Conservation (phyloP, 176 grass and related monocot species). For the Miscanthus lutarioriparius region DNA sequence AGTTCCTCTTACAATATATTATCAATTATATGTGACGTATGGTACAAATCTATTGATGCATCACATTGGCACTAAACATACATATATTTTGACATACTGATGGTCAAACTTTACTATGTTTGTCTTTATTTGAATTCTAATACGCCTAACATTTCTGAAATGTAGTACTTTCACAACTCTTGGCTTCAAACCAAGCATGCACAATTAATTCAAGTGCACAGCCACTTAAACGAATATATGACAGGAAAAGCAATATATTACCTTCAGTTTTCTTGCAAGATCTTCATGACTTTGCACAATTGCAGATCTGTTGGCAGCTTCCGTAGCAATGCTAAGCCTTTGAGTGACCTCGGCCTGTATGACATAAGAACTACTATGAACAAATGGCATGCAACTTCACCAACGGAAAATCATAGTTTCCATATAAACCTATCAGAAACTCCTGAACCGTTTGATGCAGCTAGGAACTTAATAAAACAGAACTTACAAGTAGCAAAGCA, state of each 20-base stretch:
- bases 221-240: constrained; percentile 4
- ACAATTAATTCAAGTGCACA: background rate
- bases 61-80: background rate
- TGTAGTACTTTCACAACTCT: background rate
- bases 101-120: background rate
- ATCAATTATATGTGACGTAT: no score
- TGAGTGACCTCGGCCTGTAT: constrained; percentile 87
- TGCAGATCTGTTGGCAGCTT: constrained; percentile 60
- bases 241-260: constrained; percentile 28
- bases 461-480: background rate
- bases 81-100: background rate
- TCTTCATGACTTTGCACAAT: constrained; percentile 79
- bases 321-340: constrained; percentile 81
- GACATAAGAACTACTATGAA: constrained; percentile 40
- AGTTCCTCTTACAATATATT: no score
- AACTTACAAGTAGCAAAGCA: background rate
- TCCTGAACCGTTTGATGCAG: background rate
- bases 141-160: background rate
- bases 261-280: constrained; percentile 95
- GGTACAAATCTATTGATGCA: background rate
- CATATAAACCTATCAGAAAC: constrained; percentile 6
- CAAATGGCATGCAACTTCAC: background rate
- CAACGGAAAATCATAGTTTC: background rate
- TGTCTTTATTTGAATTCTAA: background rate
- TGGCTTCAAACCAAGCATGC: background rate